phyloP scores from a whole-genome alignment of 768 basidiomycete genomes.

The Exidia glandulosa region DNA sequence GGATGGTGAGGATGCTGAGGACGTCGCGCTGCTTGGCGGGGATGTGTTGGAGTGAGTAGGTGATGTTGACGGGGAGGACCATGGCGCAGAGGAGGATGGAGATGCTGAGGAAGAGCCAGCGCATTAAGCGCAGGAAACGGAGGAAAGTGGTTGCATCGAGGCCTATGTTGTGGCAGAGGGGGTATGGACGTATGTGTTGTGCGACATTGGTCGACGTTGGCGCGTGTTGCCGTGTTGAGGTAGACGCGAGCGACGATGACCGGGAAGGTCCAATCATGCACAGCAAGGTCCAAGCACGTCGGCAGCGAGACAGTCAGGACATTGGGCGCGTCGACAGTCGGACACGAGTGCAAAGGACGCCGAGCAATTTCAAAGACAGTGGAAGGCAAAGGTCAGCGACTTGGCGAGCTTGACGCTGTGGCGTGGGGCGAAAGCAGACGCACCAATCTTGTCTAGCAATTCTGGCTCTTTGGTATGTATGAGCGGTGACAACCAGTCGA shows the following conservation, averaged over 20 bases:
- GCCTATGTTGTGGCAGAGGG: too few species aligned
- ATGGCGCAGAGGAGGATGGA: conserved; percentile 55
- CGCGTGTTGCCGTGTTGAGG: too few species aligned
- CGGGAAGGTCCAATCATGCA: too few species aligned
- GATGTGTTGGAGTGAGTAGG: conserved; percentile 70
- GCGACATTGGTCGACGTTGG: too few species aligned
- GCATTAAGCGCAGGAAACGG: conserved; percentile 80
- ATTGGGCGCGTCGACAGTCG: too few species aligned
- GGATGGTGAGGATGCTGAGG: conserved; percentile 78
- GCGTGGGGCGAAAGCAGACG: neutral
- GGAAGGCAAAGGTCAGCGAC: too few species aligned
- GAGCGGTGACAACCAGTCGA: conserved; percentile 87
- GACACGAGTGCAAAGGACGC: too few species aligned
- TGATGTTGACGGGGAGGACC: conserved; percentile 78
- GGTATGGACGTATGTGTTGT: neutral
- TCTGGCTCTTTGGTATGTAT: conserved; percentile 79
- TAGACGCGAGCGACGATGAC: too few species aligned
- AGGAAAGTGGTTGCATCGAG: conserved; percentile 90
- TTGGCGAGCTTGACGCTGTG: neutral
- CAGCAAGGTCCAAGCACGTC: too few species aligned
- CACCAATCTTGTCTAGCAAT: conserved; percentile 66
- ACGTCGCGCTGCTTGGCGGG: conserved; percentile 37
- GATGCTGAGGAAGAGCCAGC: conserved; percentile 56
- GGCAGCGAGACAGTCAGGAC: too few species aligned
- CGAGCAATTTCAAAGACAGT: too few species aligned